Evolutionary conservation across 768 basidiomycete species (phyloP).

Genomic region (Rhizopogon vesiculosus): DNA sequence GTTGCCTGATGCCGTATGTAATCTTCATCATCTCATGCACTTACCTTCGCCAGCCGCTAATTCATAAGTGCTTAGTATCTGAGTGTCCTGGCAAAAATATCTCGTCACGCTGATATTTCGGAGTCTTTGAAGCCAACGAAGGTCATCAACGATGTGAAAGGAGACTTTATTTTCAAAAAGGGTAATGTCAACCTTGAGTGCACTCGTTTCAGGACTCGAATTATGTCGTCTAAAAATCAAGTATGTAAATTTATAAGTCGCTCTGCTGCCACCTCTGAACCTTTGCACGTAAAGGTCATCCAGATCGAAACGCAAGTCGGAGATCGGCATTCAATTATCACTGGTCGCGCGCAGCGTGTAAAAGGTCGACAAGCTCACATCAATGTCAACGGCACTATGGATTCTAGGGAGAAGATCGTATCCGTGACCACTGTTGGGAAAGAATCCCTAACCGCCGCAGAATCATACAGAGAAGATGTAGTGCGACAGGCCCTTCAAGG

Average conservation of each 20-base stretch:
- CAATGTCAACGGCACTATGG: conserved; percentile 15
- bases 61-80: conserved; percentile 31
- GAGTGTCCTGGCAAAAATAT: conserved; percentile 39
- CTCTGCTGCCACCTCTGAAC: background rate
- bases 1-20: conserved; percentile 25
- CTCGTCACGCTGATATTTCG: conserved; percentile 40
- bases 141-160: conserved; percentile 37
- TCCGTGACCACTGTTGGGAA: conserved; percentile 49
- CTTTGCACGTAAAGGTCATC: conserved; percentile 9
- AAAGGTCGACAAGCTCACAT: conserved; percentile 36
- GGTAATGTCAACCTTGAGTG: conserved; percentile 31
- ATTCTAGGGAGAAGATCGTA: conserved; percentile 7
- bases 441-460: conserved; percentile 52
- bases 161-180: conserved; percentile 21
- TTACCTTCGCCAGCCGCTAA: background rate
- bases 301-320: conserved; percentile 10
- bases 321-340: background rate
- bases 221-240: conserved; percentile 32
- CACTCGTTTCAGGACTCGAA: conserved; percentile 40
- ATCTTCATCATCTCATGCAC: background rate
- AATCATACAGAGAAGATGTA: conserved; percentile 24
- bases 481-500: conserved; percentile 19
- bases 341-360: conserved; percentile 17
- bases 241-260: conserved; percentile 23
- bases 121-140: conserved; percentile 42